Percentiles rank a stretch among this genome's conserved stretches.
These are phyloP conservation scores for Fusarium phyllophilum DNA, from an alignment of 2,329 filamentous ascomycete species.

Conservation along the genomic window DNA sequence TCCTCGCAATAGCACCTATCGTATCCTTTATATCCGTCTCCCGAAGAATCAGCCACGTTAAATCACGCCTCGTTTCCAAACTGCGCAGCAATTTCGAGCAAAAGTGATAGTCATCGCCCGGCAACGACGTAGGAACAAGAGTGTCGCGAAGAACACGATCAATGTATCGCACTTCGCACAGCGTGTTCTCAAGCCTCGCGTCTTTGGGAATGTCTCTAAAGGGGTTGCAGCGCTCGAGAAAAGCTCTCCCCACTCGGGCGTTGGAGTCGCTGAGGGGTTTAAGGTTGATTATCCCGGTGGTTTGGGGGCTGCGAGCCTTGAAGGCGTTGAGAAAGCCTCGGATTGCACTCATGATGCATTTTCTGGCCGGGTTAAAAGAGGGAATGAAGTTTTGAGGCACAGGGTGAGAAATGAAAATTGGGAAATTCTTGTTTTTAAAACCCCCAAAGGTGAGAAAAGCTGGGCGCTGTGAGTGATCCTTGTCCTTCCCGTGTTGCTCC, in stretches of 20 bases:
- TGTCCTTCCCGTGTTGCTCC: constrained; percentile 22
- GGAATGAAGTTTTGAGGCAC: not conserved
- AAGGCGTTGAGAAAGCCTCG: constrained; percentile 26
- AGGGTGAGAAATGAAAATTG: not conserved
- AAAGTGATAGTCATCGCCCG: constrained; percentile 20
- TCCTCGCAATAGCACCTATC: constrained; percentile 15
- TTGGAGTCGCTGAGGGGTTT: constrained; percentile 13
- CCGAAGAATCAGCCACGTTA: constrained; percentile 12
- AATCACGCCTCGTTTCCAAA: constrained; percentile 24
- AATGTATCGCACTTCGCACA: constrained; percentile 30
- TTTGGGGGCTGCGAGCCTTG: constrained; percentile 3
- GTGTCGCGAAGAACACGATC: constrained; percentile 13
- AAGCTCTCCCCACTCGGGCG: constrained; percentile 15
- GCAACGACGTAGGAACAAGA: constrained; percentile 22
- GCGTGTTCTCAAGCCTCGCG: constrained; percentile 18
- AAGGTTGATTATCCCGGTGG: constrained; percentile 3
- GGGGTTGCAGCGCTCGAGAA: constrained; percentile 26
- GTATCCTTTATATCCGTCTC: constrained; percentile 24
- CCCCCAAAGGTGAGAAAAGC: constrained; percentile 14
- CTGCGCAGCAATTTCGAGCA: constrained; percentile 22
- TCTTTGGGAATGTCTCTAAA: constrained; percentile 21
- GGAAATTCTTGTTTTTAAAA: constrained; percentile 20
- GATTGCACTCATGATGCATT: constrained; percentile 33
- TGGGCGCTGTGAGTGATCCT: constrained; percentile 15
- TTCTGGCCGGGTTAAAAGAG: not conserved